Evolutionary conservation across 192 early-diverging fungal genomes (phyloP).

Genomic region (Linnemannia elongata): DNA sequence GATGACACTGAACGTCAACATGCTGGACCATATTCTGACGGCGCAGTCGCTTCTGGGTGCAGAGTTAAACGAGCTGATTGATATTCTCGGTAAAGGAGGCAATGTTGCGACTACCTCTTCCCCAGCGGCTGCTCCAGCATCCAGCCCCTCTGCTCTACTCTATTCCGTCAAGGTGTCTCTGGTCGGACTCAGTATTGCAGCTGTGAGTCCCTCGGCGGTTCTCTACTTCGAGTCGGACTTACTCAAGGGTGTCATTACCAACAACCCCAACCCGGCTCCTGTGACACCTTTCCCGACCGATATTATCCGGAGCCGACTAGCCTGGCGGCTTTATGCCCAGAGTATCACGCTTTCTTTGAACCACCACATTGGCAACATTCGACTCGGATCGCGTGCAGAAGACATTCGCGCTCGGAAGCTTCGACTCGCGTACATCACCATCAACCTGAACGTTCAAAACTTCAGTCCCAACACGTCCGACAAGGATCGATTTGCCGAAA

Average conservation of each 20-base stretch:
- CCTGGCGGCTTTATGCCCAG: conserved; percentile 68
- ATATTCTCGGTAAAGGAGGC: conserved; percentile 66
- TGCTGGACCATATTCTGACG: conserved; percentile 85
- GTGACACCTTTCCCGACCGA: conserved; percentile 23
- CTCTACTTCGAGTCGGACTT: conserved; percentile 72
- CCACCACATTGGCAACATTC: conserved; percentile 56
- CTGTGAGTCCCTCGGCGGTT: conserved; percentile 70
- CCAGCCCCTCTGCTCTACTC: conserved; percentile 37
- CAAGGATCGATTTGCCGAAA: conserved; percentile 58
- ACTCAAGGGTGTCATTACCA: conserved; percentile 72
- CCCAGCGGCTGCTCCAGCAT: not conserved
- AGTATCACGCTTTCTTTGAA: conserved; percentile 72
- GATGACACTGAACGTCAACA: conserved; percentile 70
- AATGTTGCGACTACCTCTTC: not conserved
- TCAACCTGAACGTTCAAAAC: conserved; percentile 74
- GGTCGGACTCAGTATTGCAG: conserved; percentile 70
- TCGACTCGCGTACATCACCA: conserved; percentile 74
- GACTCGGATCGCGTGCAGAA: conserved; percentile 44
- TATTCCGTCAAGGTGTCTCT: conserved; percentile 74
- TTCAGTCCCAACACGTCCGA: conserved; percentile 43
- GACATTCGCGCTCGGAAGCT: conserved; percentile 58
- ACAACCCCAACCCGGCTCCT: conserved; percentile 46
- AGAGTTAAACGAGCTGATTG: conserved; percentile 82
- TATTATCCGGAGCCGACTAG: conserved; percentile 26
- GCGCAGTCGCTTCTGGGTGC: conserved; percentile 79